Evolutionary conservation across 495 filamentous ascomycete genomes (phyloP), one percentile per base, ranked within the genome.

Genomic region (Hamigera avellanea): DNA sequence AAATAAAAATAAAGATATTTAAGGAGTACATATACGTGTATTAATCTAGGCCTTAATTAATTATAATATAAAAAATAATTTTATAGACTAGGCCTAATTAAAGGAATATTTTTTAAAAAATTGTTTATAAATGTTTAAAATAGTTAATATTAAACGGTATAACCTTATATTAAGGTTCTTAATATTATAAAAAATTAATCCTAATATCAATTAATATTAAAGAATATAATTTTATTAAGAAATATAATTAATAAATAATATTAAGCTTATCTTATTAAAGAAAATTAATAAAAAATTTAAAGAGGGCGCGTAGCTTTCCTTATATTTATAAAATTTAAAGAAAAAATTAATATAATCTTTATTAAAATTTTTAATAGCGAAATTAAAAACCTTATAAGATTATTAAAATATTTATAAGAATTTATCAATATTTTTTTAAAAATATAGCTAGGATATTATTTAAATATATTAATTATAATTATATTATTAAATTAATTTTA

Each of bases 381-480:
- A n/a, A n/a, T 6, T 13, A 14, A 30, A 5, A 30, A 30, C 3
- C 14, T 5, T 3, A 6, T 13, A 6, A 5, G 25, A 21, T 6
- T 2, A 8, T 5, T 6, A 6, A 12, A 36, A 36, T 10, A 26
- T 14, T 6, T 26, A 26, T 7, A 27, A 26, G 2, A n/a, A 26
- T 3, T 6, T 36, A 9, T 30, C 14, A n/a, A n/a, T n/a, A n/a
- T n/a, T n/a, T n/a, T n/a, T n/a, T 5, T 13, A 13, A 13, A 13
- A 30, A 30, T 30, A 30, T 13, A 6, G n/a, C 14, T 30, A 13
- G 27, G 30, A 6, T 19, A 37, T 8, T 7, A n/a, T 2, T 37
- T 30, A 30, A n/a, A n/a, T 30, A 13, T 4, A 13, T 14, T 30
- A n/a, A 13, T 3, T 44, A 44, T 15, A 38, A 36, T n/a, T 10